phyloP scores from a whole-genome alignment of 371 early-diverging fungal genomes.

The Mortierella sp. region DNA sequence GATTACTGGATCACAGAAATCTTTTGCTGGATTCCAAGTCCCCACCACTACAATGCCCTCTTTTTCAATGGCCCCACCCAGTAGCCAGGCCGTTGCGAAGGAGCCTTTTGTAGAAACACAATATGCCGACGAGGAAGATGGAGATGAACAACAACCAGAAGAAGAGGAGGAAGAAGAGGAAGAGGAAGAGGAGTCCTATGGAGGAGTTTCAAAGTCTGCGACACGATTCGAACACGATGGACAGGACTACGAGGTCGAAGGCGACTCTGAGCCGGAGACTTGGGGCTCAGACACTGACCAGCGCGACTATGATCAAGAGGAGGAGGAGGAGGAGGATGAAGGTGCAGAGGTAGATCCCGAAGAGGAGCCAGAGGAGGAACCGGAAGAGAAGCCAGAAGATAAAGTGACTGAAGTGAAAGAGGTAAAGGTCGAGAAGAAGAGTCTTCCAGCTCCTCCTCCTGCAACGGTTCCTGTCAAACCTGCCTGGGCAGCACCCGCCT shows the following conservation, averaged over 20 bases:
- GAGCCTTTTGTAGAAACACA: constrained; percentile 7
- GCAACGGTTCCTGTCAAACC: not conserved
- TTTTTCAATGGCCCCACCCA: not conserved
- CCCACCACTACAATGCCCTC: constrained; percentile 6
- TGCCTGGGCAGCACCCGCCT: not conserved
- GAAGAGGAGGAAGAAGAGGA: constrained; percentile 21
- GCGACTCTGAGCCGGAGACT: constrained; percentile 33
- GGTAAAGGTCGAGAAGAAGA: constrained; percentile 8
- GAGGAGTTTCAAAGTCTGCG: not conserved
- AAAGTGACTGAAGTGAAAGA: constrained; percentile 1
- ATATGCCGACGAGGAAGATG: constrained; percentile 6
- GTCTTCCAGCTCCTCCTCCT: constrained; percentile 18
- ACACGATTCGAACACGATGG: constrained; percentile 37
- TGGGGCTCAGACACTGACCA: constrained; percentile 49
- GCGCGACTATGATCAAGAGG: constrained; percentile 31
- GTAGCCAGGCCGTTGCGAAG: not conserved
- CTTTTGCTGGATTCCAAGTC: constrained; percentile 25
- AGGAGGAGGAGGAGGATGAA: constrained; percentile 21
- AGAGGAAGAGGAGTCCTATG: constrained; percentile 6
- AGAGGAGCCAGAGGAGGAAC: constrained; percentile 3
- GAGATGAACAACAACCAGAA: constrained; percentile 1
- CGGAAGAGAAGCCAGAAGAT: constrained; percentile 11
- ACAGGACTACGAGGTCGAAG: constrained; percentile 31
- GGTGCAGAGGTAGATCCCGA: constrained; percentile 13
- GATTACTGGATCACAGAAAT: not conserved